Percentiles rank a stretch among this genome's conserved stretches.
Evolutionary conservation across 192 early-diverging fungal genomes (phyloP).

Genomic region (Coemansia sp.): DNA sequence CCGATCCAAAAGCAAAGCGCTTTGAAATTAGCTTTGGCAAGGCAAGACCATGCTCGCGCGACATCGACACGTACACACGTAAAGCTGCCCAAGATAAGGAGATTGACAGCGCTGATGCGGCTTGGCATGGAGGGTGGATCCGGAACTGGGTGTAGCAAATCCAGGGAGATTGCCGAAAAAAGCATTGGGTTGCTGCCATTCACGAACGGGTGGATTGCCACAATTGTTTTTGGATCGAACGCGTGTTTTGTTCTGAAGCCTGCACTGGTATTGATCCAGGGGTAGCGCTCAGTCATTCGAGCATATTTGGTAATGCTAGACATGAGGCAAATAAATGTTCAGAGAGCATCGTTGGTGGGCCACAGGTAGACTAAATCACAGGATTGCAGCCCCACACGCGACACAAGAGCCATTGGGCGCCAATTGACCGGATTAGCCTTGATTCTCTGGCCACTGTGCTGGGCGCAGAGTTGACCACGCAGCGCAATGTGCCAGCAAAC

Average conservation of each 20-base stretch:
- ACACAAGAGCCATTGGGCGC: too few species aligned
- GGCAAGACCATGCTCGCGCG: too few species aligned
- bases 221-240: constrained; percentile 63
- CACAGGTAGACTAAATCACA: too few species aligned
- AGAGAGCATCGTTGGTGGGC: too few species aligned
- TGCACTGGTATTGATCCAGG: constrained; percentile 74
- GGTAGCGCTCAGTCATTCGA: constrained; percentile 68
- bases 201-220: constrained; percentile 68
- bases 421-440: constrained; percentile 19
- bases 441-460: constrained; percentile 57
- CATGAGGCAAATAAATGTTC: too few species aligned
- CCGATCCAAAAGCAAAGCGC: not conserved
- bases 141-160: not conserved
- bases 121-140: not conserved
- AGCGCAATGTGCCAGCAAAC: too few species aligned
- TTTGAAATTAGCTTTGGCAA: not conserved
- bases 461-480: constrained; percentile 67
- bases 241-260: constrained; percentile 73
- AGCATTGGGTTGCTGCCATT: constrained; percentile 24
- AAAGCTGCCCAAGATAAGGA: not conserved
- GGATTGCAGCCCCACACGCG: too few species aligned
- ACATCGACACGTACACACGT: not conserved
- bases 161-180: not conserved
- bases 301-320: too few species aligned
- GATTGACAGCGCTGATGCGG: not conserved